Evolutionary conservation across 2,329 filamentous ascomycete species (phyloP).

Genomic region (Arthrocladium fulminans): DNA sequence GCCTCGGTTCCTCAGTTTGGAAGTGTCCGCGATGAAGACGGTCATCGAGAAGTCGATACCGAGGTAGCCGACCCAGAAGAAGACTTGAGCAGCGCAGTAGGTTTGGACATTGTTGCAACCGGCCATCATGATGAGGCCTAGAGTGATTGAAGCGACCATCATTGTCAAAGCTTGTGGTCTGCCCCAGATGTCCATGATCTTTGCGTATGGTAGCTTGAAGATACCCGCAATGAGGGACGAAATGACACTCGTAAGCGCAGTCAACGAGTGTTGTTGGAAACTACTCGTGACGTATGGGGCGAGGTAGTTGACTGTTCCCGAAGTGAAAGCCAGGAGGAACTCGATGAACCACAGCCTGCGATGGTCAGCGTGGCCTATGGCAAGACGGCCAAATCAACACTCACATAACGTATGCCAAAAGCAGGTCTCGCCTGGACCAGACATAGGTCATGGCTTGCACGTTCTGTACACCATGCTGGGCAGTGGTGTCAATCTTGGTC

Average conservation of each 20-base stretch:
- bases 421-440: constrained; percentile 32
- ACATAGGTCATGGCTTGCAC: constrained; percentile 35
- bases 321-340: constrained; percentile 36
- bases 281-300: constrained; percentile 44
- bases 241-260: constrained; percentile 34
- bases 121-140: constrained; percentile 51
- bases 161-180: constrained; percentile 47
- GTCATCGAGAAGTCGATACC: constrained; percentile 24
- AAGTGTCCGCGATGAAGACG: constrained; percentile 26
- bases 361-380: background rate
- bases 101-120: constrained; percentile 49
- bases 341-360: constrained; percentile 30
- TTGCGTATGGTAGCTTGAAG: constrained; percentile 24
- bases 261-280: constrained; percentile 46
- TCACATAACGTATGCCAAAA: constrained; percentile 28
- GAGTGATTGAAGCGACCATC: constrained; percentile 34
- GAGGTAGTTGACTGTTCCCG: constrained; percentile 32
- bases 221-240: constrained; percentile 3
- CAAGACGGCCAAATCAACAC: constrained; percentile 15
- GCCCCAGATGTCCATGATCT: constrained; percentile 51
- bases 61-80: constrained; percentile 28
- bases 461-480: constrained; percentile 30
- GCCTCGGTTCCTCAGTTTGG: constrained; percentile 22
- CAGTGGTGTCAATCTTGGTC: background rate
- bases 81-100: constrained; percentile 53